phyloP scores from a whole-genome alignment of 2,329 filamentous ascomycete species.

The Penicillium paneum region DNA sequence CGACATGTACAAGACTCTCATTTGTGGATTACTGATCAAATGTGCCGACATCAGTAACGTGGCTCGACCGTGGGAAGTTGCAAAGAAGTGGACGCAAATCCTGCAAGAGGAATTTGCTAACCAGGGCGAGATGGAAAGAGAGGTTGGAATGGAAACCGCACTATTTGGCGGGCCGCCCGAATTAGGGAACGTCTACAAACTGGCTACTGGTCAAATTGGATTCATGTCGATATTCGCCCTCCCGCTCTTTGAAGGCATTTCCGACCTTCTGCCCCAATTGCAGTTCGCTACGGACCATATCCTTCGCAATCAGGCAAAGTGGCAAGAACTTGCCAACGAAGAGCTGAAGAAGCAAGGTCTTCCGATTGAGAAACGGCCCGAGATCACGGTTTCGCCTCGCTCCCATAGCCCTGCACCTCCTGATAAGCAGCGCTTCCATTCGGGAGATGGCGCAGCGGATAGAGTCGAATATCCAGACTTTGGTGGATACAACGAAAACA shows the following conservation, averaged over 20 bases:
- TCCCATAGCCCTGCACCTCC: constrained; percentile 32
- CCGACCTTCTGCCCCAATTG: constrained; percentile 81
- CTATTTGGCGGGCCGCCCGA: constrained; percentile 76
- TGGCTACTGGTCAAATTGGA: constrained; percentile 83
- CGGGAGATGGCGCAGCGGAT: constrained; percentile 8
- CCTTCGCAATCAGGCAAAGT: constrained; percentile 69
- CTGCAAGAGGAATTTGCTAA: constrained; percentile 94
- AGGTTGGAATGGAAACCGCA: constrained; percentile 82
- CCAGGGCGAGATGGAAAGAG: constrained; percentile 85
- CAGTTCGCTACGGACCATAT: constrained; percentile 80
- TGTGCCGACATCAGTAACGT: constrained; percentile 99
- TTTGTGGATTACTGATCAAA: constrained; percentile 93
- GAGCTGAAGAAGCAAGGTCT: constrained; percentile 30
- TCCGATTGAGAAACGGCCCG: constrained; percentile 18
- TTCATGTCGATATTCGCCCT: constrained; percentile 97
- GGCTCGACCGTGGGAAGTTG: constrained; percentile 77
- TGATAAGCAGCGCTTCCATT: constrained; percentile 9
- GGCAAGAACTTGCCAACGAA: constrained; percentile 47
- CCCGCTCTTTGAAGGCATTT: constrained; percentile 83
- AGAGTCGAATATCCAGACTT: constrained; percentile 17
- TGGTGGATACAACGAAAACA: constrained; percentile 32
- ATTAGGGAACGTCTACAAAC: constrained; percentile 75
- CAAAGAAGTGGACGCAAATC: constrained; percentile 84
- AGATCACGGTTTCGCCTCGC: constrained; percentile 33
- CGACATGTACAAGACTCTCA: constrained; percentile 72